Conservation (phyloP, 108 stramenopile species). For the Cyclotella choctawhatcheeana region DNA sequence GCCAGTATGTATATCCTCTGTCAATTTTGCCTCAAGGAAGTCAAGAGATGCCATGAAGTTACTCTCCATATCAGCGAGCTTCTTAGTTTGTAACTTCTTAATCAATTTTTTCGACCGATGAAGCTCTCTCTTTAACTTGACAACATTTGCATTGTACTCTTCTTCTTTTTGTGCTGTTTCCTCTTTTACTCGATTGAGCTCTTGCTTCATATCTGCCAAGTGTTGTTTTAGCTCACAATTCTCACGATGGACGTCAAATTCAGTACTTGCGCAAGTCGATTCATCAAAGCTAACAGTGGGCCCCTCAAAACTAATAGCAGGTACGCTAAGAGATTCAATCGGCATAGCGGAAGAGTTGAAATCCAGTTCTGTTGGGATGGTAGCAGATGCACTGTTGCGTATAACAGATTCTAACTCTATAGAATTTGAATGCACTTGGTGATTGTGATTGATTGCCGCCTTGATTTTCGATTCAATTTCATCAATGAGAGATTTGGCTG, state of each 20-base stretch:
- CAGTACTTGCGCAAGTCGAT: not conserved
- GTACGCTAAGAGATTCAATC: not conserved
- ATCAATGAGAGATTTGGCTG: too few species aligned
- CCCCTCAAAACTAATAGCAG: not conserved
- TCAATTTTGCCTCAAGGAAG: not conserved
- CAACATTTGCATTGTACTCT: not conserved
- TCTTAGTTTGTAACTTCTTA: not conserved
- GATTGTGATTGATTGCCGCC: not conserved
- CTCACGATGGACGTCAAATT: not conserved
- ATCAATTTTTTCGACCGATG: not conserved
- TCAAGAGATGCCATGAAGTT: not conserved
- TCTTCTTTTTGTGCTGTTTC: not conserved
- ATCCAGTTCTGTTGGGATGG: not conserved
- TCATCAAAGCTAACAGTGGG: not conserved
- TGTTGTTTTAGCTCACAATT: not conserved
- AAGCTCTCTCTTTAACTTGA: not conserved
- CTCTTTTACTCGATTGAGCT: not conserved
- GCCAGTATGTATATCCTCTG: conserved; percentile 9
- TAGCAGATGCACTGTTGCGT: not conserved
- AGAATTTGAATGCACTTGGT: not conserved
- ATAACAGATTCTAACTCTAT: conserved; percentile 1
- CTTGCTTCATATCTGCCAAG: not conserved
- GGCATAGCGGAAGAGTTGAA: not conserved
- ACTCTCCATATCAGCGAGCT: conserved; percentile 7
- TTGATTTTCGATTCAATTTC: conserved; percentile 6